Conservation (phyloP, 2,329 filamentous ascomycete species). For the Dactylella cylindrospora region DNA sequence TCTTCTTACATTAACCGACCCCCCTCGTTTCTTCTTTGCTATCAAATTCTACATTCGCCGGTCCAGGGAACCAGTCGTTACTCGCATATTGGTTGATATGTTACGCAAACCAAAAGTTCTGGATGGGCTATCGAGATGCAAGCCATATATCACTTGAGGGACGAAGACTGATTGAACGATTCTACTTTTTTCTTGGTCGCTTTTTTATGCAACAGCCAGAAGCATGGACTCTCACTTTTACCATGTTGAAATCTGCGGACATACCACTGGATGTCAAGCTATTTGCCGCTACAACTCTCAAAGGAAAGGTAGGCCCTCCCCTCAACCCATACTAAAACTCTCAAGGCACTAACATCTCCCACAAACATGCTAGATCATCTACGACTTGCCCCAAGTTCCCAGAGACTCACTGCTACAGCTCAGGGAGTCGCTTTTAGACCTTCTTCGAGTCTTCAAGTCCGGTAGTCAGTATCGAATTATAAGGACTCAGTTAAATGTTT, state of each 20-base stretch:
- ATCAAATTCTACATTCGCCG: conserved; percentile 19
- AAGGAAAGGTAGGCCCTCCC: conserved; percentile 76
- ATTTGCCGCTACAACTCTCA: conserved; percentile 94
- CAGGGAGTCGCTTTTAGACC: conserved; percentile 77
- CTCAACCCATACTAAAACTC: conserved; percentile 14
- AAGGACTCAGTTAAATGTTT: conserved; percentile 89
- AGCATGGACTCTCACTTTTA: conserved; percentile 86
- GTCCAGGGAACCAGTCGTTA: conserved; percentile 29
- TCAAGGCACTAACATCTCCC: not conserved
- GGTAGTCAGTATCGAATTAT: conserved; percentile 75
- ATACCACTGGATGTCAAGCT: conserved; percentile 78
- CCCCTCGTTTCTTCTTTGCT: conserved; percentile 12
- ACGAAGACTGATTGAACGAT: conserved; percentile 39
- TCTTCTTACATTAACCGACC: conserved; percentile 13
- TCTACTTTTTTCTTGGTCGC: conserved; percentile 19
- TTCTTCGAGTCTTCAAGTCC: conserved; percentile 76
- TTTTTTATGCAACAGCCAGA: conserved; percentile 63
- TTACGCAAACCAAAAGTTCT: conserved; percentile 35
- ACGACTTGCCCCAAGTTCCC: conserved; percentile 88
- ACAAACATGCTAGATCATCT: conserved; percentile 72
- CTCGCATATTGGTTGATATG: conserved; percentile 19
- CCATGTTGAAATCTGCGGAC: conserved; percentile 77
- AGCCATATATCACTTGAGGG: conserved; percentile 24
- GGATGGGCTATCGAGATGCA: conserved; percentile 38
- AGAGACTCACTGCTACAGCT: conserved; percentile 72